phyloP scores from a whole-genome alignment of 1,284 basidiomycete species.

The Ceratobasidium sp. region DNA sequence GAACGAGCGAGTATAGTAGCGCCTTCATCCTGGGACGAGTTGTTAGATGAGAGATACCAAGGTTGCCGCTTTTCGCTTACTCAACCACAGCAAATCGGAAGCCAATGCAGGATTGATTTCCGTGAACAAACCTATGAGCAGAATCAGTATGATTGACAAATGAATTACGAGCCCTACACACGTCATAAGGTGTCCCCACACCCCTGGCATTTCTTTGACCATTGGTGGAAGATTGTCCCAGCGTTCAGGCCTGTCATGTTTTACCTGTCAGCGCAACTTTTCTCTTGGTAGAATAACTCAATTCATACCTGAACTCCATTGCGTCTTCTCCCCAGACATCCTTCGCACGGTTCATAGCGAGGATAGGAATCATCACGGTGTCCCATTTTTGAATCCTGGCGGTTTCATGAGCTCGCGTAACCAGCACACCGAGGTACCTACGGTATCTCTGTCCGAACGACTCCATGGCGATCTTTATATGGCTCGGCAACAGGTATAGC shows the following conservation, averaged over 20 bases:
- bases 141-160: background rate
- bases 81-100: slow-evolving; percentile 78
- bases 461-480: slow-evolving; percentile 46
- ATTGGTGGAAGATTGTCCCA: slow-evolving; percentile 68
- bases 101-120: slow-evolving; percentile 68
- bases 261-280: background rate
- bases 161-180: slow-evolving; percentile 60
- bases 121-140: slow-evolving; percentile 53
- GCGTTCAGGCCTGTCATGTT: slow-evolving; percentile 66
- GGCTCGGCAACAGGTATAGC: slow-evolving; percentile 44
- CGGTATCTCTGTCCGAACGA: slow-evolving; percentile 58
- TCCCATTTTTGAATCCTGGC: slow-evolving; percentile 40
- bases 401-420: background rate
- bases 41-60: background rate
- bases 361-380: slow-evolving; percentile 34
- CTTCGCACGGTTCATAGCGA: slow-evolving; percentile 27
- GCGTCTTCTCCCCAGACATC: background rate
- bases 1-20: slow-evolving; percentile 31
- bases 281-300: background rate
- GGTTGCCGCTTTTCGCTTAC: slow-evolving; percentile 57
- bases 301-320: slow-evolving; percentile 45
- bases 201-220: slow-evolving; percentile 66
- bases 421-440: slow-evolving; percentile 54
- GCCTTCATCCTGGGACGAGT: slow-evolving; percentile 21
- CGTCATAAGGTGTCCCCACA: slow-evolving; percentile 71